Evolutionary conservation across 169 alveolate species (phyloP), one percentile per base, ranked within the genome.

Genomic region (Eimeria sp.): DNA sequence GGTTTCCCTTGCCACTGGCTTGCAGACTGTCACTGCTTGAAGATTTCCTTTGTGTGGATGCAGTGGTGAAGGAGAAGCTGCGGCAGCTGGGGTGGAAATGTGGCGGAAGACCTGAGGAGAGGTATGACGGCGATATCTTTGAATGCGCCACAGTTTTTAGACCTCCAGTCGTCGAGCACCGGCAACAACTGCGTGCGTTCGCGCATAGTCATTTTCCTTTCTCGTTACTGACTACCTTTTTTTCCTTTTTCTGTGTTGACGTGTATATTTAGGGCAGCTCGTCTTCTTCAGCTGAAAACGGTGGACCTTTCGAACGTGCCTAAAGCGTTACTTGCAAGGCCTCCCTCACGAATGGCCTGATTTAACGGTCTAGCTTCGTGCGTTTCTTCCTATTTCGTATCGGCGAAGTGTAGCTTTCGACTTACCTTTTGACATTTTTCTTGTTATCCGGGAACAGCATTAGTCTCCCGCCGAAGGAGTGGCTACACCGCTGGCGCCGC

Each of bases 21-120:
- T 40, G 52, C 78, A 10, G 78, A 71, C 78, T 10, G 78, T 14
- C 52, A 49, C 40, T 23, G 72, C 33, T 11, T 33, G 90, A 1
- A 30, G 46, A 13, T 49, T 10, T 27, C 74, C 40, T 25, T 18
- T 54, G 52, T 49, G 58, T 27, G 64, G n/a, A 30, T 58, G 56
- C 90, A 90, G 96, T 91, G n/a, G 85, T 91, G 30, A 91, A 91
- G 85, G 89, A 91, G 91, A 91, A 91, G 91, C 91, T 91, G 37
- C n/a, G 71, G 62, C 89, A 77, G 85, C 83, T 91, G 90, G 95
- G 95, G 1, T 91, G 95, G 95, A 91, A 91, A 33, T 91, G 95
- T 66, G 95, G 95, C 37, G 95, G 95, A 37, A 58, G 90, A 25
- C 95, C 95, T 23, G 83, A 68, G 90, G 95, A 91, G 64, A 91